phyloP scores from a whole-genome alignment of 192 early-diverging fungal species.

The Entomortierella beljakovae region DNA sequence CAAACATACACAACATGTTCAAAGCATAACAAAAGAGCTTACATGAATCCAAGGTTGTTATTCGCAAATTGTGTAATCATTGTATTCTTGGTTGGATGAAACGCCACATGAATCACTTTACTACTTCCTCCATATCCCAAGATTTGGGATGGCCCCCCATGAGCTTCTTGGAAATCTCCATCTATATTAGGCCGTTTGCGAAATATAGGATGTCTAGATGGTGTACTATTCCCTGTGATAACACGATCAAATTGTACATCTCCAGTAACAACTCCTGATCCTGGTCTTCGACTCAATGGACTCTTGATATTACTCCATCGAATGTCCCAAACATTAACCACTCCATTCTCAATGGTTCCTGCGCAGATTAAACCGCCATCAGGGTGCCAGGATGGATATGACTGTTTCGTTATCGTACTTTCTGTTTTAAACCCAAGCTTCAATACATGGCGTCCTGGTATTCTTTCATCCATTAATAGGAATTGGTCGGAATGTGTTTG shows the following conservation, averaged over 20 bases:
- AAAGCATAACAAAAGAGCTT: conserved; percentile 6
- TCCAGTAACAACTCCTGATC: conserved; percentile 11
- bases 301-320: conserved; percentile 21
- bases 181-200: background rate
- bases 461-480: conserved; percentile 26
- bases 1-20: background rate
- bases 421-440: background rate
- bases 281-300: conserved; percentile 2
- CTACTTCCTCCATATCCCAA: conserved; percentile 9
- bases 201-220: conserved; percentile 10
- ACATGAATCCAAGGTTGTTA: conserved; percentile 17
- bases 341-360: conserved; percentile 6
- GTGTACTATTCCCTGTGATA: background rate
- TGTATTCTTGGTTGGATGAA: conserved; percentile 34
- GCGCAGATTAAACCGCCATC: conserved; percentile 32
- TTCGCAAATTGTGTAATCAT: conserved; percentile 19
- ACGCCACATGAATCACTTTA: conserved; percentile 8
- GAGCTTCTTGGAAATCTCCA: no score
- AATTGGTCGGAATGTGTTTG: background rate
- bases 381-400: conserved; percentile 35
- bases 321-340: conserved; percentile 41
- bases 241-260: conserved; percentile 7
- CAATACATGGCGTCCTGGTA: background rate
- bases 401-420: background rate
- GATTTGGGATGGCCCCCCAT: conserved; percentile 24